Evolutionary conservation across 2,329 filamentous ascomycete species (phyloP).

Genomic region (Aspergillus spinulosporus): DNA sequence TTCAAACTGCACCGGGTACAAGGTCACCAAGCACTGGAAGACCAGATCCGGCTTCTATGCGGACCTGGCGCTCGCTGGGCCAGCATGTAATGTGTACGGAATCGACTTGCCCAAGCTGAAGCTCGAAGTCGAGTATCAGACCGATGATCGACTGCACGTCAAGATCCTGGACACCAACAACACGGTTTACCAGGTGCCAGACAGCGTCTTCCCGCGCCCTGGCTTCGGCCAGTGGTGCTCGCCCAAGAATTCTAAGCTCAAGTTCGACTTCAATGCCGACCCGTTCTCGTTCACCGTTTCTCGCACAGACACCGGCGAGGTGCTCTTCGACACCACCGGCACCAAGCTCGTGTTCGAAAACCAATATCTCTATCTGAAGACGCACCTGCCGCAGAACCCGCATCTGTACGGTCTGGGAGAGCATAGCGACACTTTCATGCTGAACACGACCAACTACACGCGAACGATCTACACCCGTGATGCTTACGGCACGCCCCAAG

Average conservation of each 20-base stretch:
- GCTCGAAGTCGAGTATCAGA: slow-evolving; percentile 63
- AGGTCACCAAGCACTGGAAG: slow-evolving; percentile 38
- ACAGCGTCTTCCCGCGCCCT: slow-evolving; percentile 65
- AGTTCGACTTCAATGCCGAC: slow-evolving; percentile 53
- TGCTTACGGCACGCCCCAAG: slow-evolving; percentile 60
- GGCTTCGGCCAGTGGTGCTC: slow-evolving; percentile 42
- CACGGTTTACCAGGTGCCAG: slow-evolving; percentile 72
- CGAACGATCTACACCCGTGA: slow-evolving; percentile 71
- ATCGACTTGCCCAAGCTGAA: slow-evolving; percentile 57
- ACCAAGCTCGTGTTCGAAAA: slow-evolving; percentile 70
- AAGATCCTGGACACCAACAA: slow-evolving; percentile 69
- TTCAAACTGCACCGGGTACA: slow-evolving; percentile 41
- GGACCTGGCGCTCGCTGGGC: slow-evolving; percentile 67
- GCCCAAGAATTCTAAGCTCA: slow-evolving; percentile 31
- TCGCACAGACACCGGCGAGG: slow-evolving; percentile 31
- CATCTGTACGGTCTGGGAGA: slow-evolving; percentile 78
- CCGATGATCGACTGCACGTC: slow-evolving; percentile 68
- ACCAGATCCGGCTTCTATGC: slow-evolving; percentile 59
- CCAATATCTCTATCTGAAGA: slow-evolving; percentile 73
- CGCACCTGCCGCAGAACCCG: slow-evolving; percentile 66
- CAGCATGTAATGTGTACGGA: slow-evolving; percentile 62
- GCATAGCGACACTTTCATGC: slow-evolving; percentile 68
- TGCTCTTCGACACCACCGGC: slow-evolving; percentile 68
- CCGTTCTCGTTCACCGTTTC: slow-evolving; percentile 69
- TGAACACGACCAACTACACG: slow-evolving; percentile 68